Evolutionary conservation across 2,329 filamentous ascomycete species (phyloP).

Genomic region (Ascochyta pisi): DNA sequence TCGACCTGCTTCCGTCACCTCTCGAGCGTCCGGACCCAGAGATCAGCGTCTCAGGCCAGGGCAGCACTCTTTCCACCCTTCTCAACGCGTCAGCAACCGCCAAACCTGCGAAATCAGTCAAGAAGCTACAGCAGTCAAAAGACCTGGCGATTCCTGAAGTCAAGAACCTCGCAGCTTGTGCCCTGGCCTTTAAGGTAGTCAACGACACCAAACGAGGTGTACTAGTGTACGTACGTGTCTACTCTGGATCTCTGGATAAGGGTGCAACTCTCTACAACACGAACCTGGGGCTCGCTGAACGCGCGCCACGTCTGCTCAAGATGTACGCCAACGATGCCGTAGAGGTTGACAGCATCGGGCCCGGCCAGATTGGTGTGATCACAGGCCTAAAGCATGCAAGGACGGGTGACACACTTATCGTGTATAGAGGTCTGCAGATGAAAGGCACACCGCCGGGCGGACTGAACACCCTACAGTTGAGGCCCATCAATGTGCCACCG

Average conservation of each 20-base stretch:
- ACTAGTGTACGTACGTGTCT: constrained; percentile 90
- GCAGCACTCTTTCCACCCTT: constrained; percentile 60
- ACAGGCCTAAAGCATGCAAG: constrained; percentile 88
- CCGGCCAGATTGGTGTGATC: constrained; percentile 93
- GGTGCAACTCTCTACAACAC: constrained; percentile 86
- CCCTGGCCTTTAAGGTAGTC: constrained; percentile 89
- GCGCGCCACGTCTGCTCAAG: constrained; percentile 80
- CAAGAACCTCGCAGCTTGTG: constrained; percentile 72
- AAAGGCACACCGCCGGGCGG: constrained; percentile 71
- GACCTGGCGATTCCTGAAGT: constrained; percentile 44
- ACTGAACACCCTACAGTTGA: constrained; percentile 78
- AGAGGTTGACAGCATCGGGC: constrained; percentile 78
- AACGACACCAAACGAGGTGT: constrained; percentile 85
- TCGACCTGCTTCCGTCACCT: constrained; percentile 86
- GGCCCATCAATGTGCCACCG: constrained; percentile 87
- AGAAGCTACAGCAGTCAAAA: constrained; percentile 24
- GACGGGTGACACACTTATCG: constrained; percentile 90
- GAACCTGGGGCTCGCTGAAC: constrained; percentile 78
- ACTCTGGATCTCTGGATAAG: constrained; percentile 79
- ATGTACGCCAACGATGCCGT: constrained; percentile 90
- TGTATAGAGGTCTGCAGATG: constrained; percentile 68
- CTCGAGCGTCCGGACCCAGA: constrained; percentile 79
- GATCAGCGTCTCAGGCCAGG: constrained; percentile 69
- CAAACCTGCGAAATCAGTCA: constrained; percentile 20
- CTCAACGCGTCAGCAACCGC: constrained; percentile 45